Conservation (phyloP, 345 rosid genomes). For the Populus euphratica region DNA sequence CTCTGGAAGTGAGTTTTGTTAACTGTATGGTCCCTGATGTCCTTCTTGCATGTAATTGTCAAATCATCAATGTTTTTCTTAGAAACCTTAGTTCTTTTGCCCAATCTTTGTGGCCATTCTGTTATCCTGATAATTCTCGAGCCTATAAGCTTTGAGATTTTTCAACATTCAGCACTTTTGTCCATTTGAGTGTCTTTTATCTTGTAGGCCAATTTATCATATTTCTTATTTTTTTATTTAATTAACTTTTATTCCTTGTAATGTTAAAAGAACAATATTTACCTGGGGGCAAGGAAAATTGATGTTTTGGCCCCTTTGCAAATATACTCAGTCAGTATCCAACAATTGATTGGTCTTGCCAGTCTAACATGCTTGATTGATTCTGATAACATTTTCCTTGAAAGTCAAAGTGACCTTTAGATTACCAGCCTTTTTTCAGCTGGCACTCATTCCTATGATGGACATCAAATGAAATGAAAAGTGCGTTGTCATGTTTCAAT, state of each 20-base stretch:
- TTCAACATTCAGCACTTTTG: neutral
- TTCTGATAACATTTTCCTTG: neutral
- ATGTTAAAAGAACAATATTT: neutral
- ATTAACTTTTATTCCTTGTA: neutral
- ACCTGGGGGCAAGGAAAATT: neutral
- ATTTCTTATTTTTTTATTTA: neutral
- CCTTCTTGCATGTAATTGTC: neutral
- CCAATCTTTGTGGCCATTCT: neutral
- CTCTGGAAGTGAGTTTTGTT: slow-evolving; percentile 56
- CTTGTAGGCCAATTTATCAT: neutral
- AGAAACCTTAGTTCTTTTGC: neutral
- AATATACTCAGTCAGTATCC: neutral
- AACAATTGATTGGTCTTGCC: neutral
- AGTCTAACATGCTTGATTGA: neutral
- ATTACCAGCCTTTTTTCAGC: neutral
- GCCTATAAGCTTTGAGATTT: neutral
- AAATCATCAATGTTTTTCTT: neutral
- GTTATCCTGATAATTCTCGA: neutral
- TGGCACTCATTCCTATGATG: neutral
- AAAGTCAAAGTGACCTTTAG: neutral
- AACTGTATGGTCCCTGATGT: neutral
- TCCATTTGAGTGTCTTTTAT: neutral
- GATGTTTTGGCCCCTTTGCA: neutral
- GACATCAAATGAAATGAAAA: neutral
- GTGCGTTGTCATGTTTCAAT: neutral